Base-by-base conservation (phyloP, 225 moss, liverwort and hornwort genomes). In the Bryoerythrophyllum caledonicum region DNA sequence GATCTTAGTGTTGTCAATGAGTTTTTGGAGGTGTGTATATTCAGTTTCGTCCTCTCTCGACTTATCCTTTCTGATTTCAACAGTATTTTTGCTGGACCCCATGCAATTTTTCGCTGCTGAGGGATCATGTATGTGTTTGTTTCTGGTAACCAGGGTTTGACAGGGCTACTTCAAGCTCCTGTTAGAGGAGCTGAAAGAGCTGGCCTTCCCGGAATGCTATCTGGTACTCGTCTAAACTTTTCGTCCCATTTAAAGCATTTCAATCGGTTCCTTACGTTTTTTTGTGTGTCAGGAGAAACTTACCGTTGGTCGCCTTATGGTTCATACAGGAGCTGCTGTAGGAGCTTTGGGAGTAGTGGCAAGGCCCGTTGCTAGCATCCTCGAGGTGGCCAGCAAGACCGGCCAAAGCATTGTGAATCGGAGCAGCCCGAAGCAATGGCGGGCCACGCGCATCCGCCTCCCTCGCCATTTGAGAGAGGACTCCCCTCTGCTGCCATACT, bases 181-280 rank as follows among this genome's bases (percentile, higher is more conserved):
- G 93, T 96, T 44, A 84, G 90, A 80, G 96, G 96, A 82, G 96
- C 96, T 77, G 96, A 96, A 86, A 94, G 87, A 81, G 88, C 94
- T 83, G 96, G 96, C 37, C 86, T 96, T 78, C 96, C 94, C 54
- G 96, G 96, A 87, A 92, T 96, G 91, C 81, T 96, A 57, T 96
- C 96, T 56, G 96, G 96, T 96, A 69, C 35, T 28, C 28, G 28
- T 72, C 66, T 82, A 2, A 32, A 30, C n/a, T 11, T 46, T 56
- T 49, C 28, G 28, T 48, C 40, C 27, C 13, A 34, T 34, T 34
- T 6, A 34, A 34, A 43, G 32, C 62, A n/a, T 34, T 62, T 15
- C 28, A 13, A n/a, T 30, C 24, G 43, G 48, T 38, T 24, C 23
- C 60, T 48, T 28, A 60, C 54, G 19, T 44, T 34, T 49, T 25